Base-by-base conservation (phyloP, 148 eudicot genomes). In the Nyssa sinensis region DNA sequence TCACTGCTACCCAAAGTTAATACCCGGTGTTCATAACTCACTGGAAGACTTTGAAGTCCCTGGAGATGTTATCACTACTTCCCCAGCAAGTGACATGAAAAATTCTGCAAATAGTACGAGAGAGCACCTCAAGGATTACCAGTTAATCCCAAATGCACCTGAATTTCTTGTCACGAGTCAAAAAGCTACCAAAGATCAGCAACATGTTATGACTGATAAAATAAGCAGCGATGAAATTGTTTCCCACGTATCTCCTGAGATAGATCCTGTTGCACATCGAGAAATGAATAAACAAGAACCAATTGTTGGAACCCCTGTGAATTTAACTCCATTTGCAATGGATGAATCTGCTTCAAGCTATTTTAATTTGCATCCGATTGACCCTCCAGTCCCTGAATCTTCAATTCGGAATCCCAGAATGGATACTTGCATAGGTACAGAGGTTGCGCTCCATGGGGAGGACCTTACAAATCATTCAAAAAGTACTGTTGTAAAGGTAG, bases 101-200 rank as follows among this genome's bases (percentile, higher is more conserved):
- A 74, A 72, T 71, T 72, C 28, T 14, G 24, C 57, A 62, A 64
- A 65, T 5, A 57, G 66, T 23, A 53, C 32, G 59, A 60, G 66
- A 80, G 73, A 74, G 75, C 51, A 44, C n/a, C 63, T 67, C 11
- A 62, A 47, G 41, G 64, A 73, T 67, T 69, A 71, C 66, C 1
- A 73, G 17, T 35, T 74, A 47, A 51, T 53, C 23, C 35, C 78
- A 1, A 49, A 71, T 23, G 70, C 71, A 39, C 66, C 74, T 65
- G 71, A 76, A 24, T 67, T 77, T 79, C 78, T 71, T 74, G 71
- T 66, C 30, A 82, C 72, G 64, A 81, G 57, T 77, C 84, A 74
- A 67, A 78, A 65, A 32, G 55, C 58, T 64, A 69, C 51, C 10
- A 81, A 55, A 71, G 79, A 80, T 74, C 70, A 65, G 72, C 83